These are phyloP conservation scores for Tetrahymena thermophila DNA, from an alignment of 73 alveolate species.

Conservation along the genomic window DNA sequence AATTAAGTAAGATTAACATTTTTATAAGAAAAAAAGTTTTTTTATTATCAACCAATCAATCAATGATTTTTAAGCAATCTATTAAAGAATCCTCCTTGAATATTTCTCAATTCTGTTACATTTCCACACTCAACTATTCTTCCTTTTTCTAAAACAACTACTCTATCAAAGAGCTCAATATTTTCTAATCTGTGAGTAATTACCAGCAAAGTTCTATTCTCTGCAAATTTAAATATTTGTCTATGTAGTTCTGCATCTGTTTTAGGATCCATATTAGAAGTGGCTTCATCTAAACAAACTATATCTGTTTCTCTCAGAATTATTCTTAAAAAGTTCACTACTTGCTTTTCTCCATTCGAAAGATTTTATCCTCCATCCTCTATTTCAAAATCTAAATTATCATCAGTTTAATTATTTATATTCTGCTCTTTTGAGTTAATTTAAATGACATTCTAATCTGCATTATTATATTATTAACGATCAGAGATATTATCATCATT, in stretches of 20 bases:
- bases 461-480: no score
- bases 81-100: background rate
- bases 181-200: slow-evolving; percentile 66
- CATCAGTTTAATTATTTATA: slow-evolving; percentile 20
- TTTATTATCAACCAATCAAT: no score
- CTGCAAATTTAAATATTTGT: slow-evolving; percentile 27
- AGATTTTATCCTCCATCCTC: slow-evolving; percentile 46
- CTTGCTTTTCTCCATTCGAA: slow-evolving; percentile 61
- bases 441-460: no score
- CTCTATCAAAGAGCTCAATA: slow-evolving; percentile 50
- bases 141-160: slow-evolving; percentile 63
- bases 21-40: no score
- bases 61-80: background rate
- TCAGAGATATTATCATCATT: background rate
- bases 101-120: background rate
- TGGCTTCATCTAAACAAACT: slow-evolving; percentile 61
- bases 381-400: slow-evolving; percentile 17
- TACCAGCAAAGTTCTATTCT: slow-evolving; percentile 47
- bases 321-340: slow-evolving; percentile 50
- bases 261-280: slow-evolving; percentile 57
- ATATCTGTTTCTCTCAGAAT: slow-evolving; percentile 49
- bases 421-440: slow-evolving; percentile 9
- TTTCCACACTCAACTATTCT: slow-evolving; percentile 56
- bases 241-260: background rate
- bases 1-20: no score